Evolutionary conservation across 768 basidiomycete species (phyloP), one percentile per base, ranked within the genome.

Genomic region (Sporobolomyces pararoseus): DNA sequence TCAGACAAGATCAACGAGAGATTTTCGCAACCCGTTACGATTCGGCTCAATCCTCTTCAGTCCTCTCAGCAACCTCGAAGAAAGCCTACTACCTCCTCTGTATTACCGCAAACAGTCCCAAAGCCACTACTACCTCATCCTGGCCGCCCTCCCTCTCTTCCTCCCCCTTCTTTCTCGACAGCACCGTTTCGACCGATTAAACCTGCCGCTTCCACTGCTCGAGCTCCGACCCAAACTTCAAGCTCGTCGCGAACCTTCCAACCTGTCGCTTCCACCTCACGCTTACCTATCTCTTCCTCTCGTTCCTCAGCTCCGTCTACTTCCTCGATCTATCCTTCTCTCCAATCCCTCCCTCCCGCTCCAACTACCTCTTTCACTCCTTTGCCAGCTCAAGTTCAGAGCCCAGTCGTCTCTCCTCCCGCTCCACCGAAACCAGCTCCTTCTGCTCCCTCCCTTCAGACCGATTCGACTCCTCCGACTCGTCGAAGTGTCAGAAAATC

Each of bases 251-350:
- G n/a, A n/a, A n/a, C 17, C 12, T 0, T 10, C 29, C 34, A 55
- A 37, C 54, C 39, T 42, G 29, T 61, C 21, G 53, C 39, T 0
- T 46, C 49, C 14, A 23, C 49, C 1, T 32, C 60, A 0, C 59
- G 64, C 27, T 27, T 44, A 29, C 52, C 53, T 10, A 13, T 35
- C 31, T 1, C 37, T 37, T 29, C 51, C 1, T 1, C 21, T 19
- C 57, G 44, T n/a, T 1, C 19, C 23, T 2, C 63, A 1, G 34
- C 52, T 9, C 25, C 68, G 29, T 17, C 39, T 4, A 27, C 25
- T 25, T 3, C 16, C 14, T 62, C 69, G 29, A 35, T 70, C 10
- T 70, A 70, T n/a, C 69, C 69, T 27, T 70, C 69, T 0, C 69
- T 70, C 47, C 51, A 34, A 3, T 35, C n/a, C 27, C 25, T 65